phyloP scores from a whole-genome alignment of 345 rosid species.

The Eucalyptus lansdowneana region DNA sequence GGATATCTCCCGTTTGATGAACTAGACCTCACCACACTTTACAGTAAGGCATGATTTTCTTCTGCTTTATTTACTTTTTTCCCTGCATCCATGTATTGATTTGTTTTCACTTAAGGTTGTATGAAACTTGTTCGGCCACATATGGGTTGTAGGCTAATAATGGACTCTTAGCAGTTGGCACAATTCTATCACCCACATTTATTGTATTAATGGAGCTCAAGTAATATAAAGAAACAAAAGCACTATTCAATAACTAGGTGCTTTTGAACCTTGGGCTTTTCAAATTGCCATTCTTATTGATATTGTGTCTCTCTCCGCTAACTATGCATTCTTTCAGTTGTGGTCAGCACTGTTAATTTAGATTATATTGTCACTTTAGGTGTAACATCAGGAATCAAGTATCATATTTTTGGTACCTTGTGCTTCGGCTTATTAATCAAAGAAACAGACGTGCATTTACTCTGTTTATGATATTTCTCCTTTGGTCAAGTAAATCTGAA shows the following conservation, averaged over 20 bases:
- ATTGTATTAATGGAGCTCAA: neutral
- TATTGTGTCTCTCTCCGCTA: neutral
- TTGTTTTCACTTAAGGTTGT: neutral
- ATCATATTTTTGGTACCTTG: neutral
- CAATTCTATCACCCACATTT: neutral
- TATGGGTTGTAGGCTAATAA: neutral
- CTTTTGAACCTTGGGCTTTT: neutral
- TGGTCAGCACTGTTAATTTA: neutral
- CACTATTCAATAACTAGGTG: neutral
- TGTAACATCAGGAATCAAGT: neutral
- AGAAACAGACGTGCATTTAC: neutral
- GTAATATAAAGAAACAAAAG: neutral
- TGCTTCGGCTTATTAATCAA: neutral
- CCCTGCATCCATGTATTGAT: neutral
- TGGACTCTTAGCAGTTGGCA: neutral
- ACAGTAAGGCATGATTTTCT: slow-evolving; percentile 67
- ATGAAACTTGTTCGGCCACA: neutral
- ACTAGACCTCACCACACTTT: slow-evolving; percentile 86
- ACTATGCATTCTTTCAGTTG: neutral
- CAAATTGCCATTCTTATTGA: neutral
- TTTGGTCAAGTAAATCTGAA: neutral
- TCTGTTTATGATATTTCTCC: neutral
- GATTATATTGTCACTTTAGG: neutral
- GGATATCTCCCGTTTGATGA: slow-evolving; percentile 99
- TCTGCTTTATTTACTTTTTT: neutral